phyloP scores from a whole-genome alignment of 31 red algal species.

The Endocladia muricata region DNA sequence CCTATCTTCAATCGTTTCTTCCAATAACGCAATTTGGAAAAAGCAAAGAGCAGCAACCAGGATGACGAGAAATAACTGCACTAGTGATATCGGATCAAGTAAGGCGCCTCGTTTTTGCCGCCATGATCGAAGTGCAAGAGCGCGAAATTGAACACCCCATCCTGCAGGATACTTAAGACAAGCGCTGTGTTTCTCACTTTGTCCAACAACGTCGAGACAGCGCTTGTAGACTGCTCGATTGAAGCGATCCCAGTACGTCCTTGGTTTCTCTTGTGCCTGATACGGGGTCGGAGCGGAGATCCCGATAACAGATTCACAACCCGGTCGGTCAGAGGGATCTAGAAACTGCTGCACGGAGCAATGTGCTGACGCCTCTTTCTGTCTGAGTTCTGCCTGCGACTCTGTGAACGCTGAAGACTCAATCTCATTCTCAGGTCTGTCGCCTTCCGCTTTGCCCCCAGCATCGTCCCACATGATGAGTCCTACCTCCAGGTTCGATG shows the following conservation, averaged over 20 bases:
- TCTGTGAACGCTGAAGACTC: neutral
- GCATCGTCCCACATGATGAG: neutral
- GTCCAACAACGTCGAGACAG: neutral
- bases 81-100: constrained; percentile 51
- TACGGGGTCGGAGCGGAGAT: neutral
- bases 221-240: constrained; percentile 6
- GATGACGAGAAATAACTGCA: constrained; percentile 49
- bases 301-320: neutral
- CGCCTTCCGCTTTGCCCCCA: neutral
- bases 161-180: constrained; percentile 62
- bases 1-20: constrained; percentile 66
- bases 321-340: neutral
- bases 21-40: constrained; percentile 51
- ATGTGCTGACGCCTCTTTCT: neutral
- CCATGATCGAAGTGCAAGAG: constrained; percentile 37
- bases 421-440: neutral
- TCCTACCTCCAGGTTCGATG: neutral
- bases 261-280: too few species aligned
- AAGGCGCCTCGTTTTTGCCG: constrained; percentile 57
- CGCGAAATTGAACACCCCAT: constrained; percentile 52
- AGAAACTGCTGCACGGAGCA: neutral
- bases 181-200: neutral
- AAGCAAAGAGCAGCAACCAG: constrained; percentile 62
- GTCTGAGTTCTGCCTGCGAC: neutral
- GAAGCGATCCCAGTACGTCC: neutral